Evolutionary conservation across 345 rosid species (phyloP).

Genomic region (Kandelia obovata): DNA sequence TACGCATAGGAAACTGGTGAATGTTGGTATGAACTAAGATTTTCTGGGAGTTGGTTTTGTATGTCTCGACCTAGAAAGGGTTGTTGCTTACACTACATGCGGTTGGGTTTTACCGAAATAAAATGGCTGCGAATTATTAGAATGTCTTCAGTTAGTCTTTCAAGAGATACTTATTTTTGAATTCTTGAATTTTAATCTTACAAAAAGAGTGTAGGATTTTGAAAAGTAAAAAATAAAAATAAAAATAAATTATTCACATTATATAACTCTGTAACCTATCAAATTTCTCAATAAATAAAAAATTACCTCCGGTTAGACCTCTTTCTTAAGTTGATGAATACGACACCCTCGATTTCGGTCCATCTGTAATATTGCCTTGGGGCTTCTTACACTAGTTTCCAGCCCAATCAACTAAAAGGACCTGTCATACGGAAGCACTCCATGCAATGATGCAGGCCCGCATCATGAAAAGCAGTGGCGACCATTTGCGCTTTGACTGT

Average conservation of each 20-base stretch:
- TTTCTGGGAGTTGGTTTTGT: neutral
- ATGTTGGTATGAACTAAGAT: neutral
- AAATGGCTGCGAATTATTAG: no score
- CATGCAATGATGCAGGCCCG: neutral
- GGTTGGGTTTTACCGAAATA: neutral
- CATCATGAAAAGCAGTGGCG: neutral
- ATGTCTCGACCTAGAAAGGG: neutral
- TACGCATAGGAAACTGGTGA: neutral
- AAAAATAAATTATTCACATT: no score
- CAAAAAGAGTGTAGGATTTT: no score
- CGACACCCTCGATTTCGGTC: no score
- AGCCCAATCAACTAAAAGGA: neutral
- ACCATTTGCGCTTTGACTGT: neutral
- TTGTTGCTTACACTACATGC: neutral
- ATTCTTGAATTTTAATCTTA: no score
- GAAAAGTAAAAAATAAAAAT: no score
- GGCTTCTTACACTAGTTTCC: neutral
- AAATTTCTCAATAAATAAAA: no score
- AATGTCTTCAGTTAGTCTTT: no score
- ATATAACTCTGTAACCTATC: no score
- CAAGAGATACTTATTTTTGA: no score
- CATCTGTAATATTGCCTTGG: neutral
- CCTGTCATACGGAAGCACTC: neutral
- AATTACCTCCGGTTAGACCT: no score
- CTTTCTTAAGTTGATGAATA: no score